Evolutionary conservation across 257 asterid genomes (phyloP).

Genomic region (Cynanchum wilfordii): DNA sequence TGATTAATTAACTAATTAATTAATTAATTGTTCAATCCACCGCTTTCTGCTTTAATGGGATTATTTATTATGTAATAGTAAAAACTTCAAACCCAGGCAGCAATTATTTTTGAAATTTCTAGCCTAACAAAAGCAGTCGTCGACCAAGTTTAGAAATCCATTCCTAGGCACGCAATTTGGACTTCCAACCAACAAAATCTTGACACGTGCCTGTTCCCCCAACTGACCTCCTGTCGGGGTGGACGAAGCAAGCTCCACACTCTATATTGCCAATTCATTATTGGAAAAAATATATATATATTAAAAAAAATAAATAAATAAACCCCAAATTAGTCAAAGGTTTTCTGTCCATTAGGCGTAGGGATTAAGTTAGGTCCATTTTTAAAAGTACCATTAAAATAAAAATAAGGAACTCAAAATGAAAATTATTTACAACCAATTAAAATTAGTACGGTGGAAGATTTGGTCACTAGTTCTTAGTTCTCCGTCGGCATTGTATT

Average conservation of each 20-base stretch:
- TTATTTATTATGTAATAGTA: no score
- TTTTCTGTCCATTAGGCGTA: neutral
- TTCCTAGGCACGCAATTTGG: slow-evolving; percentile 6
- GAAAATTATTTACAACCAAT: neutral
- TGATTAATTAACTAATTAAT: no score
- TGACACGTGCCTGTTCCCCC: slow-evolving; percentile 20
- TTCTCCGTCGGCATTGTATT: slow-evolving; percentile 8
- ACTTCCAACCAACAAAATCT: neutral
- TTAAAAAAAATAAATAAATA: neutral
- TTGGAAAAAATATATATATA: neutral
- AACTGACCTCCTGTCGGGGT: slow-evolving; percentile 19
- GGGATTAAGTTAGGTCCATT: neutral
- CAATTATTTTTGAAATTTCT: neutral
- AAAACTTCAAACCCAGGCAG: neutral
- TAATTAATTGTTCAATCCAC: no score
- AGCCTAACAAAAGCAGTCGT: neutral
- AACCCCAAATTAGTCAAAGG: slow-evolving; percentile 10
- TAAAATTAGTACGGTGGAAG: neutral
- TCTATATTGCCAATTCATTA: no score
- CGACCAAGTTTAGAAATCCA: neutral
- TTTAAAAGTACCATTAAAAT: neutral
- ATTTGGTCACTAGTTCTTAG: neutral
- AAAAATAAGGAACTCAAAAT: neutral
- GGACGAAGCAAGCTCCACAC: slow-evolving; percentile 16
- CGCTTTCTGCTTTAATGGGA: no score